Conservation (phyloP, 345 rosid species). For the Aquilaria sinensis region DNA sequence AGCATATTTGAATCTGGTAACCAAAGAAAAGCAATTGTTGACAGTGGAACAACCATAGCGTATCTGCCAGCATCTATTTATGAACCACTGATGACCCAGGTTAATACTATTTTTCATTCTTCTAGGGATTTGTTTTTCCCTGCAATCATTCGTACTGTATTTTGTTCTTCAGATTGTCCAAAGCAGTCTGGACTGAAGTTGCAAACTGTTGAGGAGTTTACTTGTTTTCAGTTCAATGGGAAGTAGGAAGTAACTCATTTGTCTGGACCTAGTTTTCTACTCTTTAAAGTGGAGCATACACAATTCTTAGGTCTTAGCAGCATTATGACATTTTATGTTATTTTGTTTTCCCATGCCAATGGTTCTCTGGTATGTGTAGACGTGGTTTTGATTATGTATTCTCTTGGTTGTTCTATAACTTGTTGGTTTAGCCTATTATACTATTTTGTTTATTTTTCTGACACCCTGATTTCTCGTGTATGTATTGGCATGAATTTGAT, state of each 20-base stretch:
- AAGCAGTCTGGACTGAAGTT: conserved; percentile 46
- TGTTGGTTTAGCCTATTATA: no score
- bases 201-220: conserved; percentile 50
- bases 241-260: conserved; percentile 36
- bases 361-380: no score
- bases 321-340: no score
- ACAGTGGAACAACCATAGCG: conserved; percentile 93
- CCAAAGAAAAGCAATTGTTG: conserved; percentile 60
- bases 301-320: no score
- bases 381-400: no score
- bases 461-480: no score
- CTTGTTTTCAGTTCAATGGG: conserved; percentile 47
- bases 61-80: conserved; percentile 62
- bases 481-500: no score
- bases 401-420: no score
- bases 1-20: conserved; percentile 37
- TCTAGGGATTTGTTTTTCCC: not conserved
- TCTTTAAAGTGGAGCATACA: no score
- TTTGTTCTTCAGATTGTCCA: conserved; percentile 35
- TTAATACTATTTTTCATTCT: conserved; percentile 8
- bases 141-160: not conserved
- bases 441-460: no score
- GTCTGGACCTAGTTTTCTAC: no score
- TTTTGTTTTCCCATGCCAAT: no score
- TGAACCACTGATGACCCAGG: conserved; percentile 47